Conservation (phyloP, 495 filamentous ascomycete genomes). For the Haplographium delicatum region DNA sequence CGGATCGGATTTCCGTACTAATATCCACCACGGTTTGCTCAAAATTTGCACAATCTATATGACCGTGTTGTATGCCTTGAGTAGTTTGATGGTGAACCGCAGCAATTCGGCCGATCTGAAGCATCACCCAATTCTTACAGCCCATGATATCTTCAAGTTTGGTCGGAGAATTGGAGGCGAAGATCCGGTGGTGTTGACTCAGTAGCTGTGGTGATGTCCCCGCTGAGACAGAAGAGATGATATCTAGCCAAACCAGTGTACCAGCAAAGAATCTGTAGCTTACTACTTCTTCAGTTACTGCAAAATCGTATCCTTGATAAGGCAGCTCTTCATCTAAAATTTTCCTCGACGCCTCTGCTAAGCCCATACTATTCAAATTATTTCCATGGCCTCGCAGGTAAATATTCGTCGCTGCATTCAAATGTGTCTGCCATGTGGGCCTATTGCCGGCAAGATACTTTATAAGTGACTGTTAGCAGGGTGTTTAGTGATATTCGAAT, state of each 20-base stretch:
- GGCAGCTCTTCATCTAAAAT: not conserved
- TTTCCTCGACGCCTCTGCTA: conserved; percentile 3
- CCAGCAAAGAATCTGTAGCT: conserved; percentile 11
- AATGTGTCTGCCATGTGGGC: conserved; percentile 16
- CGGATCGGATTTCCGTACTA: conserved; percentile 2
- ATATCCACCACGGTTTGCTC: not conserved
- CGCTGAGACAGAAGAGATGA: conserved; percentile 14
- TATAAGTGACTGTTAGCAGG: not conserved
- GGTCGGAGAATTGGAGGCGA: conserved; percentile 6
- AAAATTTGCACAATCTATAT: conserved; percentile 6
- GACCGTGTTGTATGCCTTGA: not conserved
- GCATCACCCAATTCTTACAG: conserved; percentile 17
- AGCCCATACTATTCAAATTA: not conserved
- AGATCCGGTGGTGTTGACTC: not conserved
- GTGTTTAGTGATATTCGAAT: not conserved
- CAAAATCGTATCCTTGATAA: not conserved
- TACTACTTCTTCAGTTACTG: not conserved
- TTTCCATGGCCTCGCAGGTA: not conserved
- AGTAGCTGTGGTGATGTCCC: conserved; percentile 6
- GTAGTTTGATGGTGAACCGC: conserved; percentile 8
- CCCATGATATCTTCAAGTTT: conserved; percentile 21
- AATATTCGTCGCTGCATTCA: conserved; percentile 13
- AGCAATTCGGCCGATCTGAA: conserved; percentile 13
- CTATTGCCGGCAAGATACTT: conserved; percentile 14
- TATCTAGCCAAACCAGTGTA: conserved; percentile 14